These are phyloP conservation scores for Clavispora carvajalis DNA, from an alignment of 805 yeast genomes.

Conservation along the genomic window DNA sequence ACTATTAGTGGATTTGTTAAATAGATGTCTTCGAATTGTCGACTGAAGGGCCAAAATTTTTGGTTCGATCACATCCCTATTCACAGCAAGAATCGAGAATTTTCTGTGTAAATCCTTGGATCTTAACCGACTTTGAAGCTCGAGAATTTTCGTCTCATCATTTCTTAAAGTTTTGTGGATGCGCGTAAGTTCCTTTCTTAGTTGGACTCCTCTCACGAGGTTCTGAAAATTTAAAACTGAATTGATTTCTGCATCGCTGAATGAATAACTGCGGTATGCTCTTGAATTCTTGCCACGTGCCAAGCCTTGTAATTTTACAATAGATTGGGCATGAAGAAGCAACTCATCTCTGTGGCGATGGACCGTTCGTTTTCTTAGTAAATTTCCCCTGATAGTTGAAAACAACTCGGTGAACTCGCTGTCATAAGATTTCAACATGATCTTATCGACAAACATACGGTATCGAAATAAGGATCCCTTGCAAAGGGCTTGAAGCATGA, in stretches of 20 bases:
- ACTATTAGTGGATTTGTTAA: slow-evolving; percentile 12
- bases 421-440: slow-evolving; percentile 54
- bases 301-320: slow-evolving; percentile 37
- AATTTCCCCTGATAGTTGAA: slow-evolving; percentile 47
- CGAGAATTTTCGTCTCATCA: slow-evolving; percentile 18
- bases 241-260: neutral
- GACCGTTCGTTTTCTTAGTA: slow-evolving; percentile 26
- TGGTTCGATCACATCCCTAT: slow-evolving; percentile 19
- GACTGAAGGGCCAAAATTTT: slow-evolving; percentile 26
- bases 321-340: slow-evolving; percentile 22
- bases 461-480: slow-evolving; percentile 68
- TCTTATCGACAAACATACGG: slow-evolving; percentile 54
- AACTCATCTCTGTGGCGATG: slow-evolving; percentile 33
- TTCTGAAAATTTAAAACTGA: slow-evolving; percentile 5
- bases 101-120: slow-evolving; percentile 24
- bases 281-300: slow-evolving; percentile 23
- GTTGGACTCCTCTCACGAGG: slow-evolving; percentile 3
- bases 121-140: slow-evolving; percentile 41
- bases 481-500: slow-evolving; percentile 60
- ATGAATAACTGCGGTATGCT: neutral
- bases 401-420: slow-evolving; percentile 47
- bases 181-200: neutral
- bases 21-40: slow-evolving; percentile 21
- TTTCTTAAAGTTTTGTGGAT: slow-evolving; percentile 3
- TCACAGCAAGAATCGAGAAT: slow-evolving; percentile 18